phyloP scores from a whole-genome alignment of 768 basidiomycete genomes.

The Auricularia sp. region DNA sequence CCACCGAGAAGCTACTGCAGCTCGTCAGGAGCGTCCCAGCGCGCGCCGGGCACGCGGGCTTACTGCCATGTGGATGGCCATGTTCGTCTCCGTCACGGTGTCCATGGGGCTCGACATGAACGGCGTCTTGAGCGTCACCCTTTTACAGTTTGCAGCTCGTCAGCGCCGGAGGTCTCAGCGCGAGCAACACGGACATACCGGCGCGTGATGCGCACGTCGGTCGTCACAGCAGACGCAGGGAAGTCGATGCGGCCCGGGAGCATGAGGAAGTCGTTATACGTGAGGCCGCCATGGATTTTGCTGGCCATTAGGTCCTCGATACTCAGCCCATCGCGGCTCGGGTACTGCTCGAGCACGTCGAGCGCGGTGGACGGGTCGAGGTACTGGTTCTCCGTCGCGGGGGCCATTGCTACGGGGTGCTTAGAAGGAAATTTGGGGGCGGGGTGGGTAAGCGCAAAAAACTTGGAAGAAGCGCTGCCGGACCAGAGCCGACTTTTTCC shows the following conservation, averaged over 20 bases:
- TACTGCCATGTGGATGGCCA: conserved; percentile 86
- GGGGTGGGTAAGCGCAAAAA: not conserved
- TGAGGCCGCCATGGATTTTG: conserved; percentile 77
- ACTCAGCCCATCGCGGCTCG: conserved; percentile 70
- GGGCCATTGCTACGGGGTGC: conserved; percentile 7
- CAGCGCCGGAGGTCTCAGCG: not conserved
- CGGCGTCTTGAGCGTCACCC: conserved; percentile 86
- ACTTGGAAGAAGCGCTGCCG: too few species aligned
- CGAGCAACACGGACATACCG: not conserved
- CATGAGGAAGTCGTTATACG: conserved; percentile 94
- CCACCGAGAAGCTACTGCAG: conserved; percentile 71
- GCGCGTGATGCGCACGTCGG: conserved; percentile 80
- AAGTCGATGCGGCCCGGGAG: conserved; percentile 96
- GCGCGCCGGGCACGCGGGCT: conserved; percentile 5
- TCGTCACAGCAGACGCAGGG: conserved; percentile 64
- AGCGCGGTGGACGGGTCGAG: conserved; percentile 69
- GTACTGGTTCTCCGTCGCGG: conserved; percentile 18
- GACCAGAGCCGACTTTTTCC: too few species aligned
- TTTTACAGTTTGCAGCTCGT: conserved; percentile 19
- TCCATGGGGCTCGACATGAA: conserved; percentile 99
- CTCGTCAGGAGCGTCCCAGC: conserved; percentile 5
- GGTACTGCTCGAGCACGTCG: conserved; percentile 63
- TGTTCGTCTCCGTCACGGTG: conserved; percentile 92
- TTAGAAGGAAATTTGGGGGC: conserved; percentile 8
- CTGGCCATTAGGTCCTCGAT: conserved; percentile 84